Base-by-base conservation (phyloP, 2,329 filamentous ascomycete species). In the Acrocalymma vagum region DNA sequence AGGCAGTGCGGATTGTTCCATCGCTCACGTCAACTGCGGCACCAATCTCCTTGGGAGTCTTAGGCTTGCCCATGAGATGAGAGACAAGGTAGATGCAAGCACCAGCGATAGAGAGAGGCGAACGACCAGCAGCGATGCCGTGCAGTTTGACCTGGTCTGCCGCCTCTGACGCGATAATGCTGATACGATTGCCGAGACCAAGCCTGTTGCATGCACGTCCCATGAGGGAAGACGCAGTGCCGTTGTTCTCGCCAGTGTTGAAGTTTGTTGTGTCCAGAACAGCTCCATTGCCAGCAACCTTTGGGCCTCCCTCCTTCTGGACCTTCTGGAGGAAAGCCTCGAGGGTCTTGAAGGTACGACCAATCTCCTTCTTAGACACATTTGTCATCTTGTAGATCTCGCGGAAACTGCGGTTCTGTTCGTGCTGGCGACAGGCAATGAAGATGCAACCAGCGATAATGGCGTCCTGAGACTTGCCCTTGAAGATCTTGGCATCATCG, bases 81-180 rank as follows among this genome's bases (percentile, higher is more conserved):
- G 90, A 91, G 4, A 93, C 88, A 84, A 97, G 94, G 78, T 94
- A 99, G 70, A 99, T 96, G 69, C 91, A 95, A 21, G 94, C 92
- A 13, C 92, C 93, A 6, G 95, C 93, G 47, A 95, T 90, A 1
- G 93, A 96, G 32, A 99, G 78, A 14, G 94, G 94, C 42, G 93
- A 97, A 45, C 94, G 90, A 53, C 94, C 94, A 23, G 93, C 92
- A 45, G 97, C 81, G 39, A 90, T 86, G 44, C 89, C 87, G 47
- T 90, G 85, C 32, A 83, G 81, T 16, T 85, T 86, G 53, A 94
- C 90, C 64, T 87, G 84, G 55, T 87, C 81, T 3, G 92, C 91
- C 34, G 96, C 81, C 18, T 85, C 82, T 60, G 87, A 84, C 2
- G 91, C 88, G 17, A 96, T 84, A 64, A 89, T 89, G 61, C 88